Evolutionary conservation across 345 rosid genomes (phyloP), one percentile per base, ranked within the genome.

Genomic region (Hevea brasiliensis): DNA sequence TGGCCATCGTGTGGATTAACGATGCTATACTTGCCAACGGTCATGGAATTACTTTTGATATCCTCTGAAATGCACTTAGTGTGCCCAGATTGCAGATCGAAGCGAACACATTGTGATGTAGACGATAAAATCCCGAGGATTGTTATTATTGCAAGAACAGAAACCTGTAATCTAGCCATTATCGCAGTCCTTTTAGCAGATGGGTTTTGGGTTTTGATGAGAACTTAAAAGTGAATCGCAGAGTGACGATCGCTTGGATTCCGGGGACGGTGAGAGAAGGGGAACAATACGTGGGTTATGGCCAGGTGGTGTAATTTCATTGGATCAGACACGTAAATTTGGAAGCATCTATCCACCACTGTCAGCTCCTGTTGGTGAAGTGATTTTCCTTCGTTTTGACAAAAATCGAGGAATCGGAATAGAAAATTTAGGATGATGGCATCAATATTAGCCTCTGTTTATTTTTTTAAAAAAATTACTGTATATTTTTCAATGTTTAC

Each of bases 61-160:
- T 95, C 99, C 54, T 95, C 98, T n/a, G 94, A 72, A 76, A 95
- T 90, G 81, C 99, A 95, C 71, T 90, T 95, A 4, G 96, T 89
- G 68, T 85, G 93, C 6, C 90, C 92, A 51, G 99, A 91, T 62
- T 77, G 84, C 59, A 95, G n/a, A 51, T 95, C 97, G 85, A 95
- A 92, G 29, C 92, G 91, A 3, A 95, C 75, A 0, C 94, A 88
- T 35, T 81, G 73, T 15, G 91, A 79, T 6, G 74, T 27, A 8
- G 73, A 76, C 4, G 74, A 70, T 27, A 83, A 15, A 8, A 83
- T 6, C 76, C 73, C 85, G 1, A 87, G 0, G 12, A 61, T 27
- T 15, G 72, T 40, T 0, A 35, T 2, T 9, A 75, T 42, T 24
- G 53, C 71, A 27, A 75, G 2, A 7, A 54, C 32, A 37, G 37